Conservation (phyloP, 345 rosid species). For the Rhodamnia argentea region DNA sequence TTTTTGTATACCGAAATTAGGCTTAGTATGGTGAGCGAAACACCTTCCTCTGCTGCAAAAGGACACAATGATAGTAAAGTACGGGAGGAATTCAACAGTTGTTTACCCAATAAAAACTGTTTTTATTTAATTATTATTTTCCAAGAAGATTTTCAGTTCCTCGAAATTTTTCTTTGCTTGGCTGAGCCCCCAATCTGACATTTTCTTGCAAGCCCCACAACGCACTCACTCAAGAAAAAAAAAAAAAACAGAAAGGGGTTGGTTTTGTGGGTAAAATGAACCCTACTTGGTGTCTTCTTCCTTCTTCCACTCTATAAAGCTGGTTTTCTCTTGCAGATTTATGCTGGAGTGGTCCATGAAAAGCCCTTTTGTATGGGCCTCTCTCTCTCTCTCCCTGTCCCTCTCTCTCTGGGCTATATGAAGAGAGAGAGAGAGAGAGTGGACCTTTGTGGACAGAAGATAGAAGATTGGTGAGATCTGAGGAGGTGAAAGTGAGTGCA, state of each 20-base stretch:
- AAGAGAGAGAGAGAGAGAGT: not conserved
- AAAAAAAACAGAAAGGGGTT: not conserved
- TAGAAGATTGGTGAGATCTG: slow-evolving; percentile 18
- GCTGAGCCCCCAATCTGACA: not conserved
- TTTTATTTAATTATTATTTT: not conserved
- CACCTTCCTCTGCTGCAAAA: not conserved
- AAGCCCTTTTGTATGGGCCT: slow-evolving; percentile 8
- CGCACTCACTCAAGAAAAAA: not conserved
- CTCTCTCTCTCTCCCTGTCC: not conserved
- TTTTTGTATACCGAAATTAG: not conserved
- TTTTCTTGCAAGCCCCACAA: not conserved
- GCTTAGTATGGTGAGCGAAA: not conserved
- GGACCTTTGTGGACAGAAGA: not conserved
- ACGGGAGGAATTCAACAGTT: not conserved
- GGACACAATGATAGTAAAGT: not conserved
- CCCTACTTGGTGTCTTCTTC: slow-evolving; percentile 16
- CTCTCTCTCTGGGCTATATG: not conserved
- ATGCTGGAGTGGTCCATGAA: slow-evolving; percentile 42
- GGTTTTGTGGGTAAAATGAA: slow-evolving; percentile 10
- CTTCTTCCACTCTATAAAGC: slow-evolving; percentile 36
- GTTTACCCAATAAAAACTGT: not conserved
- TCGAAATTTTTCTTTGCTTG: not conserved
- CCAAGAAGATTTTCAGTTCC: not conserved
- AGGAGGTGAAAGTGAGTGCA: not conserved
- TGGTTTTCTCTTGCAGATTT: slow-evolving; percentile 9